Evolutionary conservation across 345 rosid genomes (phyloP).

Genomic region (Geranium brycei): DNA sequence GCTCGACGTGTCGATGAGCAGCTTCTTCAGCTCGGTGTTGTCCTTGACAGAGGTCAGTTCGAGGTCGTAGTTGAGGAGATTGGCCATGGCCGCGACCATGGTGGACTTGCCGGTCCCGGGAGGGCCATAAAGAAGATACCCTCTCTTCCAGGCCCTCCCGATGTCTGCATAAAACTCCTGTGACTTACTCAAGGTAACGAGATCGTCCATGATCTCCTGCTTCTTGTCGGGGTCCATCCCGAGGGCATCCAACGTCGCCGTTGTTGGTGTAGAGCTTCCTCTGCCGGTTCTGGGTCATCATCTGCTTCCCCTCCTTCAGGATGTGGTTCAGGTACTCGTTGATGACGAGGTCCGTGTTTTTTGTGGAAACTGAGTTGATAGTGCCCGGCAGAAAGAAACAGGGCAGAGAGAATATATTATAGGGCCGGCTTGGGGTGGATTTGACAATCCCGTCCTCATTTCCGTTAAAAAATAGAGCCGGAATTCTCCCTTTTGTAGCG

Average conservation of each 20-base stretch:
- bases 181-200: conserved; percentile 14
- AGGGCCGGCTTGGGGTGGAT: too few species aligned
- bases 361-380: conserved; percentile 36
- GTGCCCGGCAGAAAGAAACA: too few species aligned
- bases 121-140: conserved; percentile 32
- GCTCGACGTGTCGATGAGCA: conserved; percentile 21
- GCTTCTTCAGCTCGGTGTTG: conserved; percentile 25
- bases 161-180: conserved; percentile 21
- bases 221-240: conserved; percentile 28
- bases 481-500: too few species aligned
- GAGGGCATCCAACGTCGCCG: conserved; percentile 18
- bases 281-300: conserved; percentile 29
- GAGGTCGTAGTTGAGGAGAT: conserved; percentile 24
- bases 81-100: conserved; percentile 31
- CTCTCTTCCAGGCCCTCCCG: conserved; percentile 36
- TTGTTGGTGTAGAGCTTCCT: conserved; percentile 42
- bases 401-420: too few species aligned
- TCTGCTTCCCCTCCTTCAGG: conserved; percentile 31
- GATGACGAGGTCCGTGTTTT: conserved; percentile 14
- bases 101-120: conserved; percentile 34
- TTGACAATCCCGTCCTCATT: too few species aligned
- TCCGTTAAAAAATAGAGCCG: too few species aligned
- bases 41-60: conserved; percentile 28
- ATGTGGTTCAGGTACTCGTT: conserved; percentile 27
- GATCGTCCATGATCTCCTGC: conserved; percentile 19